phyloP scores from a whole-genome alignment of 495 filamentous ascomycete species.

The Penicillium turbatum region DNA sequence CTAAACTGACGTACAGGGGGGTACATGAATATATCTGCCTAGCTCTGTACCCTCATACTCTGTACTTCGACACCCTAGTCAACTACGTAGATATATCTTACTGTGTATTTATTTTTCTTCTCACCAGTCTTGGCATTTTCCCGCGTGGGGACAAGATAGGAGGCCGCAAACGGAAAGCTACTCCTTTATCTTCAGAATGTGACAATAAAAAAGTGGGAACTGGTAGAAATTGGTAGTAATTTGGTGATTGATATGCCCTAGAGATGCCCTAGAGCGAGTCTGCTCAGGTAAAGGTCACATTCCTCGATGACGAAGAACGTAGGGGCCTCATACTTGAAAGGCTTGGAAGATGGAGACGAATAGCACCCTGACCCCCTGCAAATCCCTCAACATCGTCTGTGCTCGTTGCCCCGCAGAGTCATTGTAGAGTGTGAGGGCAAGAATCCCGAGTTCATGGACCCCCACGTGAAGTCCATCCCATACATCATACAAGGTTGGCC shows the following conservation, averaged over 20 bases:
- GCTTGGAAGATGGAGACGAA: background rate
- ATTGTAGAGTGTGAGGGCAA: conserved; percentile 6
- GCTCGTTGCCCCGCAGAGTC: conserved; percentile 6
- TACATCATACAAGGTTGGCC: background rate
- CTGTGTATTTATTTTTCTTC: too few species aligned
- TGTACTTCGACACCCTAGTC: too few species aligned
- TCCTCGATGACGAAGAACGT: conserved; percentile 4
- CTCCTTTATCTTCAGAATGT: background rate
- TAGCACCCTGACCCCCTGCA: background rate
- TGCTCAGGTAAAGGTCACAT: conserved; percentile 6
- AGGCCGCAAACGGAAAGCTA: conserved; percentile 15
- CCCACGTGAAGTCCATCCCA: conserved; percentile 9
- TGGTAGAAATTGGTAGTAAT: background rate
- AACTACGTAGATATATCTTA: too few species aligned
- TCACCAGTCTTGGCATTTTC: conserved; percentile 15
- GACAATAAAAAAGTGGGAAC: background rate
- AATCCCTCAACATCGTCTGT: conserved; percentile 2
- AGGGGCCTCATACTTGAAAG: conserved; percentile 5
- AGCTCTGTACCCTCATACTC: background rate
- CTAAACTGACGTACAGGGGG: too few species aligned
- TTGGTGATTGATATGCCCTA: background rate
- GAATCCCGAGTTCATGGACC: conserved; percentile 10
- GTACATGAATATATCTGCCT: background rate
- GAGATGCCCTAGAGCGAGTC: background rate
- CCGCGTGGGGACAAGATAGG: conserved; percentile 14